These are phyloP conservation scores for Calvatia gigantea DNA, from an alignment of 768 basidiomycete genomes.

Conservation along the genomic window DNA sequence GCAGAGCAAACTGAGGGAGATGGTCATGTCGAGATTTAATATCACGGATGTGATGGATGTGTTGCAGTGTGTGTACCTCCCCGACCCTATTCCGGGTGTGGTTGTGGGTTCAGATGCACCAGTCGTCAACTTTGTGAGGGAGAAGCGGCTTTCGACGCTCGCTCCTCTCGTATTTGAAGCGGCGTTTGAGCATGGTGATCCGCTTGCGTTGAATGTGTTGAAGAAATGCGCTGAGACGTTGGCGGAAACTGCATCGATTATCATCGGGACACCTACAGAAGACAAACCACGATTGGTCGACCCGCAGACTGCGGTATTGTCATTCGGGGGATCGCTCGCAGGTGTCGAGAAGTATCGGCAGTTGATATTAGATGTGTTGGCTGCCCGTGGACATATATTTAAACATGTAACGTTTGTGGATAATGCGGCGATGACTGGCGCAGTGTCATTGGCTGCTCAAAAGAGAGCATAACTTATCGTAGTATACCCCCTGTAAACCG, in stretches of 20 bases:
- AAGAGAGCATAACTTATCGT: not conserved
- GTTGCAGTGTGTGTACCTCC: slow-evolving; percentile 57
- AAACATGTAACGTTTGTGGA: slow-evolving; percentile 61
- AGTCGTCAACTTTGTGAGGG: slow-evolving; percentile 39
- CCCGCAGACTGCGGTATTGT: slow-evolving; percentile 58
- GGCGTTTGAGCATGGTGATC: slow-evolving; percentile 67
- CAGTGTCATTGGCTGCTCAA: slow-evolving; percentile 45
- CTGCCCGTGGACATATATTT: slow-evolving; percentile 58
- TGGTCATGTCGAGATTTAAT: slow-evolving; percentile 53
- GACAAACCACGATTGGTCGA: slow-evolving; percentile 35
- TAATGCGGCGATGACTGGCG: slow-evolving; percentile 68
- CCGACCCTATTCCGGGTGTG: slow-evolving; percentile 42
- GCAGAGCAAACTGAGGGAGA: slow-evolving; percentile 38
- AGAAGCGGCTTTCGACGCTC: slow-evolving; percentile 73
- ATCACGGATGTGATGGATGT: slow-evolving; percentile 59
- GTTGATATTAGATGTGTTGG: slow-evolving; percentile 53
- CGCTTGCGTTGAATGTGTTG: slow-evolving; percentile 61
- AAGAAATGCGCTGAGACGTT: slow-evolving; percentile 47
- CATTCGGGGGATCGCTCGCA: slow-evolving; percentile 77
- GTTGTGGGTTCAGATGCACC: slow-evolving; percentile 3
- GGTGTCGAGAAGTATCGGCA: slow-evolving; percentile 59
- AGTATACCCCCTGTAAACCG: not conserved
- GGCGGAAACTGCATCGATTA: slow-evolving; percentile 53
- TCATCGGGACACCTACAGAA: slow-evolving; percentile 39
- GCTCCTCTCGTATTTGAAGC: slow-evolving; percentile 75